A percentile compares a stretch with the other conserved stretches of the same genome.
Evolutionary conservation across 2,329 filamentous ascomycete genomes (phyloP).

Genomic region (Claviceps pusilla): DNA sequence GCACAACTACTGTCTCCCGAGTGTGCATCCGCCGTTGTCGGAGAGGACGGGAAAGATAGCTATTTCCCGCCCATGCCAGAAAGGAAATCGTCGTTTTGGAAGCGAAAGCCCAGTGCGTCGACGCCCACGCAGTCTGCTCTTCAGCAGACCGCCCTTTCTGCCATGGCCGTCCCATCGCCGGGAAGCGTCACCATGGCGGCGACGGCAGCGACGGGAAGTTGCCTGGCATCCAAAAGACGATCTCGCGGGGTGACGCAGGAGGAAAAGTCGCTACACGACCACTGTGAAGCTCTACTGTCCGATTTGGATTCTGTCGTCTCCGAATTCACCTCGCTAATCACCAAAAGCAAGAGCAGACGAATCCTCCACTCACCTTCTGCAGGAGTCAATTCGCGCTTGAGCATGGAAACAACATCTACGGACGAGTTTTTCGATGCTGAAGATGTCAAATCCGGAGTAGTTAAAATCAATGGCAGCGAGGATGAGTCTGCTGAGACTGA

Average conservation of each 20-base stretch:
- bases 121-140: conserved; percentile 25
- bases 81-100: conserved; percentile 68
- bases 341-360: conserved; percentile 65
- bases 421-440: conserved; percentile 95
- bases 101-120: conserved; percentile 57
- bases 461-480: conserved; percentile 60
- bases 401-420: conserved; percentile 65
- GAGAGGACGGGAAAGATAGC: conserved; percentile 25
- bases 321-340: conserved; percentile 66
- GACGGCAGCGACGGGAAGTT: conserved; percentile 17
- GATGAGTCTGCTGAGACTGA: conserved; percentile 31
- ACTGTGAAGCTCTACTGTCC: conserved; percentile 67
- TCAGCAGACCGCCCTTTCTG: conserved; percentile 23
- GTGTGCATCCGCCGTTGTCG: conserved; percentile 18
- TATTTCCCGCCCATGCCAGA: conserved; percentile 39
- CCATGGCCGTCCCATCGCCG: conserved; percentile 28
- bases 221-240: conserved; percentile 19
- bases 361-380: conserved; percentile 37
- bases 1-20: conserved; percentile 25
- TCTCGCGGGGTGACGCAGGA: conserved; percentile 28
- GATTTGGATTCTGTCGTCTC: conserved; percentile 73
- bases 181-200: conserved; percentile 18
- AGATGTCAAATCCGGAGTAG: conserved; percentile 47
- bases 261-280: conserved; percentile 58
- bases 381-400: conserved; percentile 35